phyloP scores from a whole-genome alignment of 2,329 filamentous ascomycete genomes.

The Botrytis squamosa region DNA sequence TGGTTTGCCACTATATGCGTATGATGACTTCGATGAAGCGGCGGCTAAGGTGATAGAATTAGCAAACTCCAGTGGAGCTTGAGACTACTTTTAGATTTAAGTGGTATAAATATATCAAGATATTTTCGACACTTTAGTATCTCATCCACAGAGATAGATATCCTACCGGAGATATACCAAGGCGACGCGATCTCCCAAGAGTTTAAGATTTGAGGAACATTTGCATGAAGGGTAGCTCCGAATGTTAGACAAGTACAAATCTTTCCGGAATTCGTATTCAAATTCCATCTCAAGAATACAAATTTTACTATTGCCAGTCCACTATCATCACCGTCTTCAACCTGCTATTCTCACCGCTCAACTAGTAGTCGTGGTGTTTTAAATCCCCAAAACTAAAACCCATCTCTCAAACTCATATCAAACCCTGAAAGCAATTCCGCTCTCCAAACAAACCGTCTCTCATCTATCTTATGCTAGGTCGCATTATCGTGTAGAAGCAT shows the following conservation, averaged over 20 bases:
- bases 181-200: not conserved
- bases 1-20: conserved; percentile 65
- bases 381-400: not conserved
- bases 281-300: not conserved
- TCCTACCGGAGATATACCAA: not conserved
- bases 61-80: conserved; percentile 39
- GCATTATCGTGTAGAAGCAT: not conserved
- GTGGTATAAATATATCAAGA: not conserved
- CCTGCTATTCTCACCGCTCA: not conserved
- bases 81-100: not conserved
- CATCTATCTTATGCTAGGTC: not conserved
- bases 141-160: not conserved
- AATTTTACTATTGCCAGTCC: not conserved
- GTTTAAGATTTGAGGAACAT: not conserved
- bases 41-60: conserved; percentile 64
- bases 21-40: conserved; percentile 73
- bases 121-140: not conserved
- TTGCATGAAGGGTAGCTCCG: not conserved
- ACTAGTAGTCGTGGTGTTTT: not conserved
- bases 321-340: not conserved
- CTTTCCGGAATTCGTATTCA: not conserved
- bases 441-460: not conserved
- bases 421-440: not conserved
- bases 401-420: not conserved
- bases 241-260: not conserved